Evolutionary conservation across 805 yeast genomes (phyloP).

Genomic region (Saccharomyces mikatae): DNA sequence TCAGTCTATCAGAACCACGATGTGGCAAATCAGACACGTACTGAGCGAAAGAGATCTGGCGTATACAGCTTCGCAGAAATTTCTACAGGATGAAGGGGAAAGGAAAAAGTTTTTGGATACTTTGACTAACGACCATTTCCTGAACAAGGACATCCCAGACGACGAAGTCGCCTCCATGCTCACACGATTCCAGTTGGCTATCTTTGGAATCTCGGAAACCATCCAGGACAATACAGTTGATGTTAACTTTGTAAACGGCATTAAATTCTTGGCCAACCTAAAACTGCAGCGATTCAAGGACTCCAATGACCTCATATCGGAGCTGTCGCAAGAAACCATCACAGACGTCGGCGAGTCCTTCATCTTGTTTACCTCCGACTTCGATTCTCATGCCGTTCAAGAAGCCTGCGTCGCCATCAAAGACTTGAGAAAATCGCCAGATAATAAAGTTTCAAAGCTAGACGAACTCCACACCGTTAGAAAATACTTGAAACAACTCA

Average conservation of each 20-base stretch:
- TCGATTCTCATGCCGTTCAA: slow-evolving; percentile 33
- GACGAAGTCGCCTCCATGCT: slow-evolving; percentile 58
- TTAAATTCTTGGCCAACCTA: slow-evolving; percentile 59
- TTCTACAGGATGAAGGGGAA: slow-evolving; percentile 27
- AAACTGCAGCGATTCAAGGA: slow-evolving; percentile 50
- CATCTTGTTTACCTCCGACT: slow-evolving; percentile 40
- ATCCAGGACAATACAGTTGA: slow-evolving; percentile 53
- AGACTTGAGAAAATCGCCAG: slow-evolving; percentile 38
- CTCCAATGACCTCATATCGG: background rate
- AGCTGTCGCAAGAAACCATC: slow-evolving; percentile 11
- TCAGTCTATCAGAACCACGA: slow-evolving; percentile 46
- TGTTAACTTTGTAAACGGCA: slow-evolving; percentile 54
- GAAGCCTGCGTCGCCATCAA: slow-evolving; percentile 36
- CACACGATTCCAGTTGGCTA: slow-evolving; percentile 69
- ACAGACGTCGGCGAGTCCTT: slow-evolving; percentile 37
- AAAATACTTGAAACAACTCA: slow-evolving; percentile 25
- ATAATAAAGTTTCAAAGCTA: slow-evolving; percentile 25
- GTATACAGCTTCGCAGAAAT: slow-evolving; percentile 48
- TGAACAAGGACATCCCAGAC: slow-evolving; percentile 39
- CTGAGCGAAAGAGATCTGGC: slow-evolving; percentile 78
- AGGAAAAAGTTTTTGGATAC: background rate
- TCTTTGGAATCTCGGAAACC: slow-evolving; percentile 74
- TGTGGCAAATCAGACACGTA: slow-evolving; percentile 80
- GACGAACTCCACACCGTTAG: slow-evolving; percentile 32
- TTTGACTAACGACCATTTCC: background rate